Conservation (phyloP, 1,139 yeast species). For the Pneumocystis wakefieldiae region DNA sequence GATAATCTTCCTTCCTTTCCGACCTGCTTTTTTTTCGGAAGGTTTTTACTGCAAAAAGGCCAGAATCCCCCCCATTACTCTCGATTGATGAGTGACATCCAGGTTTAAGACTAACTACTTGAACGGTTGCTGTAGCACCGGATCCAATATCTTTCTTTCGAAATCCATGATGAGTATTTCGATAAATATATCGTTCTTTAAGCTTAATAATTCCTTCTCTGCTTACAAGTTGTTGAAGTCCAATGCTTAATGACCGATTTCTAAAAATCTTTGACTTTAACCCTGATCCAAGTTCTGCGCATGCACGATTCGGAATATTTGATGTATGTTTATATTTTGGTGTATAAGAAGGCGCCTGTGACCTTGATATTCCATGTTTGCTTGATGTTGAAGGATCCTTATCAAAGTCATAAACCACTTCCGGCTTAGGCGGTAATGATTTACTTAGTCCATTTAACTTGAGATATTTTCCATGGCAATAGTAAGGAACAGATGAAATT, state of each 20-base stretch:
- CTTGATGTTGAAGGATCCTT: not conserved
- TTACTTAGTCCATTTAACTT: not conserved
- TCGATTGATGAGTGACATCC: not conserved
- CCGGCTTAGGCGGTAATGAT: not conserved
- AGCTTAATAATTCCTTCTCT: not conserved
- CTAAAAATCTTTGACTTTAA: not conserved
- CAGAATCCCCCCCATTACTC: conserved; percentile 9
- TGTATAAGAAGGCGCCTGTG: not conserved
- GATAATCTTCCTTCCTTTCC: conserved; percentile 45
- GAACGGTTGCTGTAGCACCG: not conserved
- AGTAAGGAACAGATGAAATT: not conserved
- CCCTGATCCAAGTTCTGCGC: not conserved
- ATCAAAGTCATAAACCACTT: not conserved
- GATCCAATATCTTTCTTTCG: not conserved
- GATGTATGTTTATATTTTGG: not conserved
- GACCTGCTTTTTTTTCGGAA: conserved; percentile 29
- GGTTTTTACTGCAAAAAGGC: conserved; percentile 57
- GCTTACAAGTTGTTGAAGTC: not conserved
- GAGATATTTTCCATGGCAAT: not conserved
- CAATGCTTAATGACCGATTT: not conserved
- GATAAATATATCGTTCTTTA: not conserved
- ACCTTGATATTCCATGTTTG: not conserved
- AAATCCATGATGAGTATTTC: not conserved
- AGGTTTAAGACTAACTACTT: not conserved
- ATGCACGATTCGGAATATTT: not conserved